These are phyloP conservation scores for Nyssa sinensis DNA, from an alignment of 148 eudicot genomes.

Conservation along the genomic window DNA sequence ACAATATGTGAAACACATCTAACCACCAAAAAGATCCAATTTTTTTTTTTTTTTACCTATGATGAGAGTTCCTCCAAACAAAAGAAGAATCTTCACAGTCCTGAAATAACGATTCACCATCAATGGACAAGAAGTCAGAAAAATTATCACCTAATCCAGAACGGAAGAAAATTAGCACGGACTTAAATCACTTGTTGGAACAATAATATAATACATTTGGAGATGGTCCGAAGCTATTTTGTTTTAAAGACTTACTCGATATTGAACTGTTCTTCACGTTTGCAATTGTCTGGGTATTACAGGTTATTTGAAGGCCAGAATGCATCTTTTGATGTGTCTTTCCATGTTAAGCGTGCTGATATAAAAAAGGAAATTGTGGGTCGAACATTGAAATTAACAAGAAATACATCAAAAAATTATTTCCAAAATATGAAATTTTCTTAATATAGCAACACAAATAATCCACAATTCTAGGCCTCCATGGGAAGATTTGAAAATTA, in stretches of 20 bases:
- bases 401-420: background rate
- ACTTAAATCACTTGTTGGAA: background rate
- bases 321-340: conserved; percentile 17
- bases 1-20: background rate
- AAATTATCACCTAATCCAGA: background rate
- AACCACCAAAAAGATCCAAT: conserved; percentile 1
- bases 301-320: conserved; percentile 10
- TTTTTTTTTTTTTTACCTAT: conserved; percentile 13
- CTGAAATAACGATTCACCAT: conserved; percentile 3
- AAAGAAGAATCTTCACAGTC: conserved; percentile 13
- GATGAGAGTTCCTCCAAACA: conserved; percentile 15
- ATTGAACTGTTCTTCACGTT: conserved; percentile 1
- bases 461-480: background rate
- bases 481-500: background rate
- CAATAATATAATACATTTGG: conserved; percentile 1
- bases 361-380: background rate
- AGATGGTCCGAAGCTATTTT: conserved; percentile 18
- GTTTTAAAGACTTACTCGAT: conserved; percentile 4
- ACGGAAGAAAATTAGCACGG: background rate
- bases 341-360: background rate
- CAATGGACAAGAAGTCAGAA: conserved; percentile 1
- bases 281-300: conserved; percentile 2
- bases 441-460: too few species aligned
- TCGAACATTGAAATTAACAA: background rate
- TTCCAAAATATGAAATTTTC: too few species aligned